Base-by-base conservation (phyloP, 345 rosid genomes). In the Gossypium stocksii region DNA sequence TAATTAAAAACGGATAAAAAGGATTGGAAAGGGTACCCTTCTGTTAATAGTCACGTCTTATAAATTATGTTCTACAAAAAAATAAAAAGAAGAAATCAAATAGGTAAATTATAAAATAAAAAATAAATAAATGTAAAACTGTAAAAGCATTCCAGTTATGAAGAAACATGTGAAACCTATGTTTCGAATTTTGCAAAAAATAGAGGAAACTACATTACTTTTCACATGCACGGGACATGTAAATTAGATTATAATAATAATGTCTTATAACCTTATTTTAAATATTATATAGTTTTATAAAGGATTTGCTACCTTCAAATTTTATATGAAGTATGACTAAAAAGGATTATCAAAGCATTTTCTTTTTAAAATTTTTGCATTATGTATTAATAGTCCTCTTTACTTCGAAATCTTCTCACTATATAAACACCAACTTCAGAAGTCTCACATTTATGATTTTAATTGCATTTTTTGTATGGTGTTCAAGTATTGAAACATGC, bases 391-490 rank as follows among this genome's bases (percentile, higher is more conserved):
- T 25, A 46, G 58, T 79, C 70, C 78, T 84, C 82, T 80, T 80
- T 76, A 68, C 65, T 27, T 80, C 76, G 65, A 57, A 78, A 72
- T 66, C 25, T 76, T 75, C 76, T 76, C 74, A 74, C 85, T 91
- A 88, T 80, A 85, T 82, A 88, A 80, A 74, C 87, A 66, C 34
- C 70, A 66, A 49, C 74, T 65, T 82, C 17, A 88, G 86, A 73
- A 86, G 85, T 81, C 58, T 87, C 77, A 75, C 97, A 76, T 79
- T 85, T 51, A 82, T 81, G 83, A 22, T 88, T 57, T 65, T 87
- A 74, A 46, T 89, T 71, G 83, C 85, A 38, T 10, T 88, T 38
- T 71, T 92, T 20, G 85, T 89, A 6, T 92, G 91, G 97, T 86
- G 83, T 78, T 82, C 83, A 53, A 87, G 82, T 77, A 63, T 90